These are phyloP conservation scores for Zygotorulaspora chibaensis DNA, from an alignment of 805 yeast species.

Conservation along the genomic window DNA sequence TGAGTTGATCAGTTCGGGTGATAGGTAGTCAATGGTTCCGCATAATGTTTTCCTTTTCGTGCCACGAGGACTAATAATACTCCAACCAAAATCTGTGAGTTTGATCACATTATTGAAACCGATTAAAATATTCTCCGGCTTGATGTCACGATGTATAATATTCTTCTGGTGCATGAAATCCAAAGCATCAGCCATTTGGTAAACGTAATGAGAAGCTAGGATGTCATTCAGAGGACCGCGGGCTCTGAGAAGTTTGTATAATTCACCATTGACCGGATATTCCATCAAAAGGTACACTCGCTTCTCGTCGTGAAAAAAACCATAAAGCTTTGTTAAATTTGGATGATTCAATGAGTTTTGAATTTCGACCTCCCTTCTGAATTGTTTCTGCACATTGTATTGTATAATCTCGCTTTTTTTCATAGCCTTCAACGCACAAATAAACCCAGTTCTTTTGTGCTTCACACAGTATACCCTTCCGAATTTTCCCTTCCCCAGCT, in stretches of 20 bases:
- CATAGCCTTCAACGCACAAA: slow-evolving; percentile 92
- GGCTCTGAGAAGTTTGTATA: slow-evolving; percentile 67
- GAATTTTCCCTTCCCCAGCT: slow-evolving; percentile 88
- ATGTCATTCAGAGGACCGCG: slow-evolving; percentile 66
- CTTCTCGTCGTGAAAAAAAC: slow-evolving; percentile 76
- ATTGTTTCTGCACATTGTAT: slow-evolving; percentile 76
- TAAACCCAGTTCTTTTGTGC: slow-evolving; percentile 67
- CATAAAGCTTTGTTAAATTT: slow-evolving; percentile 74
- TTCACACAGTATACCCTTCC: slow-evolving; percentile 89
- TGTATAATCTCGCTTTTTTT: slow-evolving; percentile 71
- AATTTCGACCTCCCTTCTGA: slow-evolving; percentile 86
- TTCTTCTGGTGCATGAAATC: slow-evolving; percentile 71
- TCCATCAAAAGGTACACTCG: slow-evolving; percentile 83
- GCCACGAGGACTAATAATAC: slow-evolving; percentile 59
- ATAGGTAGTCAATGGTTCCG: slow-evolving; percentile 90
- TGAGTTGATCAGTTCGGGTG: slow-evolving; percentile 92
- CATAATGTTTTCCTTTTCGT: slow-evolving; percentile 75
- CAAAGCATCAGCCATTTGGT: slow-evolving; percentile 79
- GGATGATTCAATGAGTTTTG: slow-evolving; percentile 77
- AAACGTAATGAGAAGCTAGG: slow-evolving; percentile 72
- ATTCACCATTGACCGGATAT: slow-evolving; percentile 80
- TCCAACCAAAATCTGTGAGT: slow-evolving; percentile 95
- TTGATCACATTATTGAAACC: slow-evolving; percentile 74
- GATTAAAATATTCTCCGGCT: slow-evolving; percentile 86
- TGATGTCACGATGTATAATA: slow-evolving; percentile 87